Evolutionary conservation across 129 eudicot genomes (phyloP).

Genomic region (Centella asiatica): DNA sequence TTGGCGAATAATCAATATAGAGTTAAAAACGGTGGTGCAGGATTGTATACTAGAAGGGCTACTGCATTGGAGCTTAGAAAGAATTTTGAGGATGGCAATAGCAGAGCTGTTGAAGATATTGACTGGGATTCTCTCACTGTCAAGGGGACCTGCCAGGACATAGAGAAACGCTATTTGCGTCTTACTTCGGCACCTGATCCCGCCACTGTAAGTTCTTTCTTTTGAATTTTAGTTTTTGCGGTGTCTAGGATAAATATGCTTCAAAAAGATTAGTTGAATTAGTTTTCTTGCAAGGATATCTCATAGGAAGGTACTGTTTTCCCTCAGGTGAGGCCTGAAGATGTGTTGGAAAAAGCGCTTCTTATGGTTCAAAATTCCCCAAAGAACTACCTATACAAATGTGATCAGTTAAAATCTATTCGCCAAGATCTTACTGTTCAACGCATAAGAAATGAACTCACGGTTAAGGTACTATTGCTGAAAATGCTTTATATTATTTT

Average conservation of each 20-base stretch:
- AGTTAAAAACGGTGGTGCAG: conserved; percentile 42
- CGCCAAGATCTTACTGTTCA: conserved; percentile 98
- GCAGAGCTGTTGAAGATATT: conserved; percentile 94
- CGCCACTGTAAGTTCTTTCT: conserved; percentile 51
- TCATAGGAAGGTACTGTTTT: neutral
- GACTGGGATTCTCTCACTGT: conserved; percentile 96
- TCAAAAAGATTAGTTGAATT: neutral
- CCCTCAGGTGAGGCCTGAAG: conserved; percentile 93
- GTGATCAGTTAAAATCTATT: conserved; percentile 94
- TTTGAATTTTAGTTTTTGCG: neutral
- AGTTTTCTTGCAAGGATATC: neutral
- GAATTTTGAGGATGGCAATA: conserved; percentile 53
- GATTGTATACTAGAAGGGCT: conserved; percentile 55
- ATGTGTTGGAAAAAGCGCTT: conserved; percentile 80
- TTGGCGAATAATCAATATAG: conserved; percentile 25
- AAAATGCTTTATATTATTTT: neutral
- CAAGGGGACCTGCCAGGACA: conserved; percentile 90
- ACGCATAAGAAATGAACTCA: conserved; percentile 77
- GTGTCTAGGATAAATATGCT: neutral
- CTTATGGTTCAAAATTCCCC: conserved; percentile 71
- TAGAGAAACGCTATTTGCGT: conserved; percentile 93
- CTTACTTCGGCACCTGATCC: conserved; percentile 99
- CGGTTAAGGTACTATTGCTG: conserved; percentile 57
- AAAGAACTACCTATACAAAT: conserved; percentile 79
- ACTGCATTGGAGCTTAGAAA: conserved; percentile 55